Evolutionary conservation across 2,329 filamentous ascomycete genomes (phyloP), one percentile per base, ranked within the genome.

Genomic region (Beauveria caledonica): DNA sequence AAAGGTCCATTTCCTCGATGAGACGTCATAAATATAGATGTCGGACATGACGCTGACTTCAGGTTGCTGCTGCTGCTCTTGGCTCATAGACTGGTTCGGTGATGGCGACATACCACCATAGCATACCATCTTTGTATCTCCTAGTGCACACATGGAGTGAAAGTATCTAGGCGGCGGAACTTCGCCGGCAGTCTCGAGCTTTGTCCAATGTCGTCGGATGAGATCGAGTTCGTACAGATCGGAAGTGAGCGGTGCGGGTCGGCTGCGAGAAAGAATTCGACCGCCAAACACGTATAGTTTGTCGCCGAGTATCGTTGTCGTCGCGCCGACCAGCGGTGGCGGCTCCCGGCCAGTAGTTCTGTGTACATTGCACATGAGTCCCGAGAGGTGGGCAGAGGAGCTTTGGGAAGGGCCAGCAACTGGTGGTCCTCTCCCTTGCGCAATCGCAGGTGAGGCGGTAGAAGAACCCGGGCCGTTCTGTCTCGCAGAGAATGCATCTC

Each of bases 31-130:
- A 36, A 99, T 90, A 73, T 97, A 90, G 60, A 97, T 91, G 74
- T 99, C 94, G 7, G 93, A 97, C 92, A 99, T 97, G 60, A 97
- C 94, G 1, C 92, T 88, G 5, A 97, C 90, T 69, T 97, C 92
- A 42, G 91, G 86, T 66, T 92, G 89, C 59, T 85, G 78, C 60
- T 85, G 78, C 62, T 79, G 77, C 11, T 79, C 77, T 17, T 74
- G 73, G 23, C 74, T 70, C 51, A 73, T 68, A 39, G 80, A 72
- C 49, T 80, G 77, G 60, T 76, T 80, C 7, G 80, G 77, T 11
- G 86, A 84, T 1, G 93, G 92, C 10, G 93, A 97, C 94, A 99
- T 99, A 66, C 94, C 94, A 61, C 94, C 94, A 73, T 97, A 99
- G 74, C 93, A 97, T 3, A 99, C 93, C 72, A 99, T 81, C 73